phyloP scores from a whole-genome alignment of 495 filamentous ascomycete species.

The Lichenothelia convexa region DNA sequence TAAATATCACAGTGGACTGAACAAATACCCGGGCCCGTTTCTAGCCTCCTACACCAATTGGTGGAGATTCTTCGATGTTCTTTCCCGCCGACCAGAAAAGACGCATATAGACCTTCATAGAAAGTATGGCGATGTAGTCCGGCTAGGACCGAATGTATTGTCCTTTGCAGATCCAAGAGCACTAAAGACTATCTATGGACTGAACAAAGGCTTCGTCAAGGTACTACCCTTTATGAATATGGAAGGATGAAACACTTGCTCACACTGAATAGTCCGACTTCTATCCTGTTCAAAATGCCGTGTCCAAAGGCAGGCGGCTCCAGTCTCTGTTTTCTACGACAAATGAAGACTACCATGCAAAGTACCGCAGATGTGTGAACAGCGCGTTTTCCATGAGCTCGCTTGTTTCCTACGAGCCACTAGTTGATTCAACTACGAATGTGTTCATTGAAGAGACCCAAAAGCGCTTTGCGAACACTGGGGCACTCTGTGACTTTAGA shows the following conservation, averaged over 20 bases:
- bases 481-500: constrained; percentile 41
- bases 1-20: constrained; percentile 38
- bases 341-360: constrained; percentile 55
- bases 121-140: constrained; percentile 53
- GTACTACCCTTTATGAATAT: constrained; percentile 18
- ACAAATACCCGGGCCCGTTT: constrained; percentile 48
- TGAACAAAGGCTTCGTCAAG: constrained; percentile 71
- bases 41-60: constrained; percentile 27
- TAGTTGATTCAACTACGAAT: constrained; percentile 47
- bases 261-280: constrained; percentile 40
- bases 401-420: constrained; percentile 54
- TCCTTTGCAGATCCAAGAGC: constrained; percentile 50
- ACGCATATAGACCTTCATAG: constrained; percentile 49
- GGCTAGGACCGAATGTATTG: constrained; percentile 47
- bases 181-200: constrained; percentile 56
- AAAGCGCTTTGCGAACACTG: constrained; percentile 33
- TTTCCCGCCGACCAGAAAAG: constrained; percentile 38
- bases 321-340: constrained; percentile 63
- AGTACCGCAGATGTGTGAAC: constrained; percentile 50
- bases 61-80: constrained; percentile 42
- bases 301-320: constrained; percentile 43
- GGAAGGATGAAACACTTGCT: too few species aligned
- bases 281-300: constrained; percentile 48
- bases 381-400: constrained; percentile 56
- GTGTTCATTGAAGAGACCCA: constrained; percentile 45